Evolutionary conservation across 495 filamentous ascomycete genomes (phyloP), one percentile per base, ranked within the genome.

Genomic region (Hyaloscypha finlandica): DNA sequence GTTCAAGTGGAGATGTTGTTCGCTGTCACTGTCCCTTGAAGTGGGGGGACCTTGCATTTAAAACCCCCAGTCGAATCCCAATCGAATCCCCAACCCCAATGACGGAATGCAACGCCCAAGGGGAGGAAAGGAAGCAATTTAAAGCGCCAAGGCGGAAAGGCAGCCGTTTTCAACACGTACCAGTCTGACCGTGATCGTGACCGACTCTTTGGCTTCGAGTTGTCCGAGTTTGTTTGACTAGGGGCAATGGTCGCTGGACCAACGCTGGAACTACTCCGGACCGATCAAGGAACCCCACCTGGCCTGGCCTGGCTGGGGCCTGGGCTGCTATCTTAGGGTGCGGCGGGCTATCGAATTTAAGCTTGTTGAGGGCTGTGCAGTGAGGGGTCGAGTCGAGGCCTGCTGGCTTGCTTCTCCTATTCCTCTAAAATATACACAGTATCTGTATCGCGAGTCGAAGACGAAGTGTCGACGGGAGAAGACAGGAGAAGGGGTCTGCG

Each of bases 241-340:
- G 42, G 42, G 42, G 6, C 35, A 37, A 37, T 37, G 42, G 42
- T 12, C 9, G 42, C 42, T 48, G 35, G 35, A 37, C 1, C 35
- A 37, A 12, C 12, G 35, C 35, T 25, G 25, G 25, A 61, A 61
- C 48, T 14, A 61, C n/a, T n/a, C n/a, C n/a, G n/a, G n/a, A n/a
- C 33, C 59, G 59, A 61, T 48, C 51, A 48, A 48, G 20, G 59
- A 19, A 58, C 53, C 63, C 63, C 63, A 45, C 53, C 59, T n/a
- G n/a, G n/a, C n/a, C n/a, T n/a, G n/a, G 25, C 25, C 25, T 25
- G 25, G 25, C 25, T 25, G 25, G 25, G 25, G 25, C 25, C 25
- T 25, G 25, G 25, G 25, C 20, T n/a, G 33, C 6, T 6, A 61
- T 65, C 63, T 56, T 65, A 65, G 63, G 8, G 63, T 33, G 29